Conservation (phyloP, 345 rosid species). For the Sapria himalayana region DNA sequence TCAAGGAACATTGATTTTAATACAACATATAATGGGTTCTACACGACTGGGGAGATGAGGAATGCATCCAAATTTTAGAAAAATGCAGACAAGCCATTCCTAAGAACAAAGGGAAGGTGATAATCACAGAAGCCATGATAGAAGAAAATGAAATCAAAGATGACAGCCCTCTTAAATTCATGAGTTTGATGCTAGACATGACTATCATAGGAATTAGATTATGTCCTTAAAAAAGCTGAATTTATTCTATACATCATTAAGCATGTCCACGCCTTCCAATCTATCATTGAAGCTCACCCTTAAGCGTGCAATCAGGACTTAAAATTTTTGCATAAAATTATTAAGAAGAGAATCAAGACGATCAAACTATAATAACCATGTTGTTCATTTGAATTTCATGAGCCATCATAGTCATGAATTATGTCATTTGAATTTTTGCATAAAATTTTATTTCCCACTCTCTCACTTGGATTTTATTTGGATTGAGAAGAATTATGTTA, state of each 20-base stretch:
- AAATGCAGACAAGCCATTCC: conserved; percentile 45
- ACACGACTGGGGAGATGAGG: conserved; percentile 54
- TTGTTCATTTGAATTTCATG: too few relatives aligned
- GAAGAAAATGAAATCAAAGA: conserved; percentile 17
- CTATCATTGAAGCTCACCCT: conserved; percentile 33
- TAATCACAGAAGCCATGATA: conserved; percentile 33
- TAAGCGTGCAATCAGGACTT: too few relatives aligned
- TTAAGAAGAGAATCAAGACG: too few relatives aligned
- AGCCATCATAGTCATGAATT: too few relatives aligned
- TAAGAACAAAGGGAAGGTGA: conserved; percentile 30
- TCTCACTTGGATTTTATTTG: too few relatives aligned
- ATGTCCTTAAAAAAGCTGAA: conserved; percentile 33
- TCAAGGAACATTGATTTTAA: too few relatives aligned
- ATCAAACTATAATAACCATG: too few relatives aligned
- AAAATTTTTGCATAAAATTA: too few relatives aligned
- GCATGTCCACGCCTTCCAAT: conserved; percentile 18
- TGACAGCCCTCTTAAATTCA: conserved; percentile 17
- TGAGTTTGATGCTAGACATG: conserved; percentile 46
- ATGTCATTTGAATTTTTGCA: too few relatives aligned
- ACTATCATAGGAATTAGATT: conserved; percentile 59
- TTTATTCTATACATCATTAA: conserved; percentile 21
- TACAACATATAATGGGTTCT: conserved; percentile 63
- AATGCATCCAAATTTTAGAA: conserved; percentile 38
- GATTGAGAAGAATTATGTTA: too few relatives aligned
- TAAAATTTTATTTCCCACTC: too few relatives aligned